Evolutionary conservation across 768 basidiomycete genomes (phyloP), one percentile per base, ranked within the genome.

Genomic region (Dendrothele bispora): DNA sequence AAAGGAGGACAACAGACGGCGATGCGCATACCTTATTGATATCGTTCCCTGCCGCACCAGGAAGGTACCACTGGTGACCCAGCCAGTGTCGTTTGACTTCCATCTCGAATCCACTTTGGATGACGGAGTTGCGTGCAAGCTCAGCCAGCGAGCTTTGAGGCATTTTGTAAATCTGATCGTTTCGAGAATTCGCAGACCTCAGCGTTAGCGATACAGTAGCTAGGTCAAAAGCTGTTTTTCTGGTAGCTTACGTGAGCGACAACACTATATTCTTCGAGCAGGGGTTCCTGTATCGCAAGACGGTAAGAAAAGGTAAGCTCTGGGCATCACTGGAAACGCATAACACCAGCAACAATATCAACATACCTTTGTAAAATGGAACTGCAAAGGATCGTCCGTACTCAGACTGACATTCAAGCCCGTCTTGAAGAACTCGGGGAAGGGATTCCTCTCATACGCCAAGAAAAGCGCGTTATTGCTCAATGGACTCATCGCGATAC

Each of bases 71-170:
- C 46, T 87, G 71, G 54, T 88, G 81, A 1, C 97, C 97, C 3
- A 99, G 74, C 93, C 93, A 95, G 63, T 91, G 93, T 8, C 91
- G 85, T 70, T 98, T 98, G 59, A 98, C 65, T 63, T 95, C 88
- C 94, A 98, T 98, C 69, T 99, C 97, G 63, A 98, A 98, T 1
- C 97, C 97, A 58, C 91, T 93, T 63, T 98, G 97, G 38, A 88
- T 75, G 26, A 98, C 97, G 0, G 93, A 95, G 70, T 99, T 99
- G 35, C 97, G 84, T n/a, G 97, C 97, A 10, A 99, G 79, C 66
- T 99, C 97, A 11, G 95, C 97, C 49, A 99, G 73, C 0, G 91
- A 93, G 55, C 88, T 90, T 63, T 92, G 95, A 0, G 95, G 91
- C 43, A 98, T 70, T 68, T 98, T 98, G 69, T 98, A 97, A 50